Base-by-base conservation (phyloP, 2,329 filamentous ascomycete species). In the Aspergillus ibericus region DNA sequence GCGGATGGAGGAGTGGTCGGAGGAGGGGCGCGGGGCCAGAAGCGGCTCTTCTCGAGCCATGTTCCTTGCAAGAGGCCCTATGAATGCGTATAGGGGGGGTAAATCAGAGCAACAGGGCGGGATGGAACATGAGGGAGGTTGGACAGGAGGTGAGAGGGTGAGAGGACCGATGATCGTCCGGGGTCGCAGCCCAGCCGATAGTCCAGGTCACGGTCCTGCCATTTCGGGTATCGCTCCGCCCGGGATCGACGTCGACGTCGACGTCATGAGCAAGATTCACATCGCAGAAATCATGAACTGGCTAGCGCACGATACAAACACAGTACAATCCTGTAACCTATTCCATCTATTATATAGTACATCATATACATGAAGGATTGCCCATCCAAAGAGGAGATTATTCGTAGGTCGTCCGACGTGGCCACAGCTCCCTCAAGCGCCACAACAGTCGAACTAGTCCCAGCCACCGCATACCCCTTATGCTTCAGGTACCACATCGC, bases 1-100 rank as follows among this genome's bases (percentile, higher is more conserved):
- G 62, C 78, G 79, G 49, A 85, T 80, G 60, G 83, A 81, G 32
- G 83, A 83, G 60, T 77, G 76, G 54, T 84, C 81, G 25, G 84
- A 87, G 46, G 83, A 83, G 20, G 81, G 79, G 59, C 85, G 82
- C 46, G 70, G 77, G 56, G 81, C 77, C 55, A 86, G 75, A 27
- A 86, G 80, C 53, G 83, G 82, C 66, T 83, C 79, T 56, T 82
- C 76, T 63, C 75, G 70, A 58, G 74, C 59, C 75, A 77, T 75
- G 42, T 25, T 53, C 47, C 22, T 51, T 38, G 35, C n/a, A 27
- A 25, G 12, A 40, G 15, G n/a, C 50, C 27, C 50, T 53, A n/a
- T 32, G 1, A 32, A n/a, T 12, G 2, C 12, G 8, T 8, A 34
- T 16, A 10, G 50, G 42, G 22, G 40, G 13, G 56, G 50, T 36